Conservation (phyloP, 176 grass and related monocot species). For the Oryza australiensis region DNA sequence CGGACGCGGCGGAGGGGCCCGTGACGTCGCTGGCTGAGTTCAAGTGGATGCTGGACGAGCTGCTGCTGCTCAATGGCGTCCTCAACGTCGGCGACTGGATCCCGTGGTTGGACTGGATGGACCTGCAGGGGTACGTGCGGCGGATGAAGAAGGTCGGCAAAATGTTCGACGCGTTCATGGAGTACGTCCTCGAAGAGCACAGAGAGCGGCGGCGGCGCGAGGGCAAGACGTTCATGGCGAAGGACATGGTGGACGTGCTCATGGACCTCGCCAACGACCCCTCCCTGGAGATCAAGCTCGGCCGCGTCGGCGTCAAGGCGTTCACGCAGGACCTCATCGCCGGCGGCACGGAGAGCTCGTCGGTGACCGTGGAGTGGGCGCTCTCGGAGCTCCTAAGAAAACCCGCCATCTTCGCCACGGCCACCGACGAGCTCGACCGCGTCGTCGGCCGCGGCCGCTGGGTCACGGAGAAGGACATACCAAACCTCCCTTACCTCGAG, state of each 20-base stretch:
- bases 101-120: slow-evolving; percentile 42
- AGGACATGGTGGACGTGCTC: slow-evolving; percentile 57
- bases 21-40: slow-evolving; percentile 44
- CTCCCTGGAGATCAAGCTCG: slow-evolving; percentile 33
- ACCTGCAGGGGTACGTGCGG: slow-evolving; percentile 53
- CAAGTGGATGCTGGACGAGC: slow-evolving; percentile 47
- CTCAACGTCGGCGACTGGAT: slow-evolving; percentile 55
- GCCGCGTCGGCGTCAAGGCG: slow-evolving; percentile 34
- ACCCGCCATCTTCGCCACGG: slow-evolving; percentile 13
- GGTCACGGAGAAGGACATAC: slow-evolving; percentile 44
- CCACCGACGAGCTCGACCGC: slow-evolving; percentile 42
- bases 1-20: background rate
- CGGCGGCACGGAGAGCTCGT: slow-evolving; percentile 33
- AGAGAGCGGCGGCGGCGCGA: background rate
- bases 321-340: slow-evolving; percentile 56
- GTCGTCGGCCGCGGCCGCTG: slow-evolving; percentile 26
- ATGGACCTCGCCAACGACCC: slow-evolving; percentile 48
- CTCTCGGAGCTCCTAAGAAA: slow-evolving; percentile 42
- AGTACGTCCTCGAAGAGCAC: slow-evolving; percentile 51
- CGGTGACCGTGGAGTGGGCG: slow-evolving; percentile 47
- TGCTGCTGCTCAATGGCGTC: slow-evolving; percentile 48
- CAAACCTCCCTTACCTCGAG: slow-evolving; percentile 36
- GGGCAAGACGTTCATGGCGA: slow-evolving; percentile 21
- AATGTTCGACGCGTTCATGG: slow-evolving; percentile 40
- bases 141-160: slow-evolving; percentile 45